Percentiles rank a stretch among this genome's conserved stretches.
phyloP scores from a whole-genome alignment of 1,284 basidiomycete genomes.

The Puccinia hordei region DNA sequence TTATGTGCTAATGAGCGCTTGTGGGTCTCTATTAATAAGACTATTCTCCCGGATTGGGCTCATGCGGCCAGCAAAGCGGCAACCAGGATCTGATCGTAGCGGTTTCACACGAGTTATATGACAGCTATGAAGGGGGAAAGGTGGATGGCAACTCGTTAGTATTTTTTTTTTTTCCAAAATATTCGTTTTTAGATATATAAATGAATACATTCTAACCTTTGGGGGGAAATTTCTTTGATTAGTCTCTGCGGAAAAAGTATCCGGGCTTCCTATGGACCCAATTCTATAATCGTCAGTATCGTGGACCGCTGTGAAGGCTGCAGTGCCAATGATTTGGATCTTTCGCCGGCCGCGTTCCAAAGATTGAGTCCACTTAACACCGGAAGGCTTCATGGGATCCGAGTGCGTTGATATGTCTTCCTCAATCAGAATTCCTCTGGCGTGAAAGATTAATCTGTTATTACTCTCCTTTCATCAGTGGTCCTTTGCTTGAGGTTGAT shows the following conservation, averaged over 20 bases:
- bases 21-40: background rate
- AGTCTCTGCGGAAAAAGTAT: conserved; percentile 48
- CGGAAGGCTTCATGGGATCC: conserved; percentile 65
- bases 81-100: conserved; percentile 67
- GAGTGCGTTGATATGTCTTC: conserved; percentile 13
- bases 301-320: conserved; percentile 70
- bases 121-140: conserved; percentile 63
- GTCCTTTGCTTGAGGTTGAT: conserved; percentile 2
- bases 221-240: background rate
- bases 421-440: background rate
- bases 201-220: background rate
- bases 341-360: conserved; percentile 65
- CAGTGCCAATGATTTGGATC: conserved; percentile 63
- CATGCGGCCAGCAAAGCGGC: conserved; percentile 69
- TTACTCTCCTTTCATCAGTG: background rate
- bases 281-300: conserved; percentile 64
- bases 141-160: conserved; percentile 60
- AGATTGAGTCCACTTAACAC: conserved; percentile 59
- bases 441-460: background rate
- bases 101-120: conserved; percentile 67
- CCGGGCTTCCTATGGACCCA: conserved; percentile 59
- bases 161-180: background rate
- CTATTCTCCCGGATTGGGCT: conserved; percentile 68
- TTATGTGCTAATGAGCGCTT: too few relatives aligned
- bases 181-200: too few relatives aligned